phyloP scores from a whole-genome alignment of 345 rosid species.

The Linum trigynum region DNA sequence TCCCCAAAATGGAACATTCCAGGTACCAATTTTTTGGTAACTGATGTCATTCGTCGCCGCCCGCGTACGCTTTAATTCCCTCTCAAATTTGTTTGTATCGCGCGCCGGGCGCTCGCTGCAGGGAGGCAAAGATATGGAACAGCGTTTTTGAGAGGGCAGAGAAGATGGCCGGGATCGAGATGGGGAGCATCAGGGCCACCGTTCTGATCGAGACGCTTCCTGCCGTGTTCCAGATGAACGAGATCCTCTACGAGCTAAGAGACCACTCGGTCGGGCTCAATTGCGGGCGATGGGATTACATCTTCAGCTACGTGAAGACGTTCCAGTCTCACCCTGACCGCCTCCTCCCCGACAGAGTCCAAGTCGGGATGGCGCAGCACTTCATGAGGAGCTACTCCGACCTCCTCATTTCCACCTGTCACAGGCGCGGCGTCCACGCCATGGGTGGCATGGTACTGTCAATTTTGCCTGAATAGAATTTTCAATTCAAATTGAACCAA shows the following conservation, averaged over 20 bases:
- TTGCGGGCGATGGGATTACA: slow-evolving; percentile 96
- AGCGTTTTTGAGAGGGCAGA: slow-evolving; percentile 76
- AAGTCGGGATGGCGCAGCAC: slow-evolving; percentile 79
- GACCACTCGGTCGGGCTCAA: slow-evolving; percentile 84
- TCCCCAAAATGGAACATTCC: slow-evolving; percentile 93
- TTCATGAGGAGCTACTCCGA: slow-evolving; percentile 93
- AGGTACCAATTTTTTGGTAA: slow-evolving; percentile 31
- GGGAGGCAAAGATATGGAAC: slow-evolving; percentile 97
- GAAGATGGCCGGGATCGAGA: slow-evolving; percentile 71
- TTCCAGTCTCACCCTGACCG: slow-evolving; percentile 80
- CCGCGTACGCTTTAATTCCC: no score
- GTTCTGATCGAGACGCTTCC: slow-evolving; percentile 85
- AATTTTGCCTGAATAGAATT: no score
- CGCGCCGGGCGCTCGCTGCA: slow-evolving; percentile 22
- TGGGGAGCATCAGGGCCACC: slow-evolving; percentile 81
- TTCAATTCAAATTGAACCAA: neutral
- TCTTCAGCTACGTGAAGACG: slow-evolving; percentile 89
- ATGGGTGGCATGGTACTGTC: slow-evolving; percentile 99
- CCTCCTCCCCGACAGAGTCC: slow-evolving; percentile 72
- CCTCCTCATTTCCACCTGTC: slow-evolving; percentile 83
- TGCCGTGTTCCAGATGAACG: slow-evolving; percentile 91
- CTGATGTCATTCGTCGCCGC: neutral
- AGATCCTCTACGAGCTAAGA: slow-evolving; percentile 71
- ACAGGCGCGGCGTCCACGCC: slow-evolving; percentile 79
- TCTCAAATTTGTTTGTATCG: neutral